Conservation (phyloP, 371 early-diverging fungal genomes). For the Encephalitozoon romaleae region DNA sequence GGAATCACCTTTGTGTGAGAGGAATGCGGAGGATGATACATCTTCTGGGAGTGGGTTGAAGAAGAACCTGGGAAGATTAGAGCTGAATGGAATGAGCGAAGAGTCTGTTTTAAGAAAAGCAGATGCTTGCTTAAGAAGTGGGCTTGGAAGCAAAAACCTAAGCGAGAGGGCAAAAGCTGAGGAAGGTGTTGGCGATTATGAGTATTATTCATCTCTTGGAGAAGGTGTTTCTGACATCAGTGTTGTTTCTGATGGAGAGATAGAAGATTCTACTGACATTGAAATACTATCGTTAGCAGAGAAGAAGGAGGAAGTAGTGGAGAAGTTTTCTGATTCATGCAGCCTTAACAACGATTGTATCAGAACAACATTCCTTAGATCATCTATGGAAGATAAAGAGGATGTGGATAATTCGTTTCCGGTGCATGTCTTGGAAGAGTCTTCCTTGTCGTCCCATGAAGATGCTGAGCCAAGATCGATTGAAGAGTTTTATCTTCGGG, state of each 20-base stretch:
- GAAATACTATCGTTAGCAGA: not conserved
- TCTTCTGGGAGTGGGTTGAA: not conserved
- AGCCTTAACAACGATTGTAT: slow-evolving; percentile 2
- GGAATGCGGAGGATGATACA: not conserved
- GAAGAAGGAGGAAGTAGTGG: not conserved
- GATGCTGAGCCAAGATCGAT: not conserved
- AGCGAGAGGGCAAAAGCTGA: too few relatives aligned
- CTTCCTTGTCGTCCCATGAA: not conserved
- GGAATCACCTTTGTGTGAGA: not conserved
- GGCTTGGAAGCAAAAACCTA: not conserved
- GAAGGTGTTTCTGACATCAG: not conserved
- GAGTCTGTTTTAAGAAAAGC: not conserved
- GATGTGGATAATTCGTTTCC: not conserved
- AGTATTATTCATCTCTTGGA: slow-evolving; percentile 8
- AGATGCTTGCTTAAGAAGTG: not conserved
- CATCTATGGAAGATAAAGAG: not conserved
- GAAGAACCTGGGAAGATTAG: not conserved
- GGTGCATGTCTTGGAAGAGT: not conserved
- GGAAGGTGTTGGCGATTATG: not conserved
- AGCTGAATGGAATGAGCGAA: not conserved
- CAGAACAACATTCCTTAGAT: not conserved
- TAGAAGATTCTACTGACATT: not conserved
- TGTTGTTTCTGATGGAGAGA: not conserved
- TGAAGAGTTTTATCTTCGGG: slow-evolving; percentile 21
- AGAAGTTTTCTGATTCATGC: not conserved